phyloP scores from a whole-genome alignment of 805 yeast species.

The Dipodascus albidus region DNA sequence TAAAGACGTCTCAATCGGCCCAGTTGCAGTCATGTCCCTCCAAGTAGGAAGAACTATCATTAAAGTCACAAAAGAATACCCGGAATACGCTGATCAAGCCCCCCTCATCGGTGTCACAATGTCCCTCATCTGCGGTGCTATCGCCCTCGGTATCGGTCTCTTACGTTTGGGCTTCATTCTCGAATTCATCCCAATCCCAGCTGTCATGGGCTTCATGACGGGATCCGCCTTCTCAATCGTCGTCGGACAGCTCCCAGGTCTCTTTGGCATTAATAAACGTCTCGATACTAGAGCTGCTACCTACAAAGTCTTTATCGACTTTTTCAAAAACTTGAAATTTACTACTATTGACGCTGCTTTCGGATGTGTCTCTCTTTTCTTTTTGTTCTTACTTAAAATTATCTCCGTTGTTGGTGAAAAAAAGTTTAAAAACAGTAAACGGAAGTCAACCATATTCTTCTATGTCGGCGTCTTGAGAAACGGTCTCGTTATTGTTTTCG shows the following conservation, averaged over 20 bases:
- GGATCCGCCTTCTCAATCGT: slow-evolving; percentile 84
- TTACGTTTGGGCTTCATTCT: slow-evolving; percentile 78
- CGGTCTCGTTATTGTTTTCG: slow-evolving; percentile 69
- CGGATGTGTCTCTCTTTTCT: slow-evolving; percentile 62
- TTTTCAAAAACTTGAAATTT: slow-evolving; percentile 58
- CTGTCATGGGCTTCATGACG: slow-evolving; percentile 89
- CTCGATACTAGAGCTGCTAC: slow-evolving; percentile 69
- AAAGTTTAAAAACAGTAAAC: slow-evolving; percentile 36
- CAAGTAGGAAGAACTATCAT: slow-evolving; percentile 73
- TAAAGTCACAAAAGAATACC: slow-evolving; percentile 43
- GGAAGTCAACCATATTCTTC: slow-evolving; percentile 40
- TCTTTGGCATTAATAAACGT: slow-evolving; percentile 56
- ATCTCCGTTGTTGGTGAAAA: slow-evolving; percentile 48
- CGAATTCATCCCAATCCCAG: slow-evolving; percentile 83
- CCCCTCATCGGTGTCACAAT: slow-evolving; percentile 73
- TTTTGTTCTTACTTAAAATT: slow-evolving; percentile 63
- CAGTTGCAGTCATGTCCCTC: slow-evolving; percentile 90
- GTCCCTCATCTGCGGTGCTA: slow-evolving; percentile 74
- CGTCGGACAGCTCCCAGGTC: slow-evolving; percentile 74
- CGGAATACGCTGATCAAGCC: slow-evolving; percentile 33
- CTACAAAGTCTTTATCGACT: slow-evolving; percentile 55
- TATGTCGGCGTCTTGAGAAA: slow-evolving; percentile 67
- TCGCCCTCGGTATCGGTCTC: slow-evolving; percentile 72
- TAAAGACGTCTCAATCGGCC: slow-evolving; percentile 92
- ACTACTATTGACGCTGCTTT: slow-evolving; percentile 79